phyloP scores from a whole-genome alignment of 2,329 filamentous ascomycete species.

The Lasiodiplodia theobromae region DNA sequence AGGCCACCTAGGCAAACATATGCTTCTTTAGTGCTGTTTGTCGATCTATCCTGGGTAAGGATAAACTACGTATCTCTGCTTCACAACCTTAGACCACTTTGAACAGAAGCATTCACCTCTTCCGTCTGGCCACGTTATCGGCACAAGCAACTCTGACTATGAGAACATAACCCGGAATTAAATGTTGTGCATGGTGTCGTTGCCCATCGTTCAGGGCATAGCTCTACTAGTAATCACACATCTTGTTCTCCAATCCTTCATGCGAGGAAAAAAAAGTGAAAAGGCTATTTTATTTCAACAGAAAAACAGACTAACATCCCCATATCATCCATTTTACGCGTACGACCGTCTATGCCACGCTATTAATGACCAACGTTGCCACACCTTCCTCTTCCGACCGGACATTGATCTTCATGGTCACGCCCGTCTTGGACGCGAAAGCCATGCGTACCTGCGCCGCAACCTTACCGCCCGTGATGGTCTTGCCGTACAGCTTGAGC shows the following conservation, averaged over 20 bases:
- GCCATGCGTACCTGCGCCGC: slow-evolving; percentile 91
- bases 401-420: slow-evolving; percentile 94
- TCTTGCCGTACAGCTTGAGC: slow-evolving; percentile 96
- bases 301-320: not conserved
- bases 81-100: too few relatives aligned
- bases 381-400: slow-evolving; percentile 93
- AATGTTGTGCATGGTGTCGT: not conserved
- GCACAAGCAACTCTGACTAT: not conserved
- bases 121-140: too few relatives aligned
- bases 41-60: too few relatives aligned
- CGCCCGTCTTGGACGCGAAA: slow-evolving; percentile 87
- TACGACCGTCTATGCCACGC: slow-evolving; percentile 69
- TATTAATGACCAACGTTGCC: slow-evolving; percentile 81
- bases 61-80: too few relatives aligned
- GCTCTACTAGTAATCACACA: not conserved
- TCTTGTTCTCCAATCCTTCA: not conserved
- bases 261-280: not conserved
- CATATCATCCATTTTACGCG: not conserved
- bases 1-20: too few relatives aligned
- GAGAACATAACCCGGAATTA: not conserved
- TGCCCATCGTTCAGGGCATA: not conserved
- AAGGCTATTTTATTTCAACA: not conserved
- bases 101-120: too few relatives aligned
- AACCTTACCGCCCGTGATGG: slow-evolving; percentile 86
- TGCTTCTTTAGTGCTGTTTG: too few relatives aligned